Evolutionary conservation across 306 rosid species (phyloP).

Genomic region (Notholithocarpus densiflorus): DNA sequence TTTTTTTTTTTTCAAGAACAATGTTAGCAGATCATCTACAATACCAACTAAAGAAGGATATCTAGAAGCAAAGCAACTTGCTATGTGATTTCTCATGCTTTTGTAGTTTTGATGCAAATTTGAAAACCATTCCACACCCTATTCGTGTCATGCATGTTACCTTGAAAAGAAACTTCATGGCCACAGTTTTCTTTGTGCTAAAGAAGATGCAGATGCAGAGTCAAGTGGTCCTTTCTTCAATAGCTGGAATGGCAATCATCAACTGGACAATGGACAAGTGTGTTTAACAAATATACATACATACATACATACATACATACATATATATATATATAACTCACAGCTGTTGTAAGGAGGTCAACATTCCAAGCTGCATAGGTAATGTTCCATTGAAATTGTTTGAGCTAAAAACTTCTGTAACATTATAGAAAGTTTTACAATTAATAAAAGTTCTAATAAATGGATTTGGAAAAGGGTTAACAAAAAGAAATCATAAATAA

Average conservation of each 20-base stretch:
- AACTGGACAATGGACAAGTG: conserved; percentile 52
- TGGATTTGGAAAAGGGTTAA: no score
- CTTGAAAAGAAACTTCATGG: conserved; percentile 39
- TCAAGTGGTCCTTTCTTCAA: conserved; percentile 86
- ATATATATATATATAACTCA: no score
- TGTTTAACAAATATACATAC: no score
- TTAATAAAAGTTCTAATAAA: no score
- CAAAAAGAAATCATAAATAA: no score
- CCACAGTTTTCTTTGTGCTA: conserved; percentile 63
- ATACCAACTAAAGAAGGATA: neutral
- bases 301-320: no score
- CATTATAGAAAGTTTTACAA: no score
- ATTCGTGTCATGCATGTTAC: conserved; percentile 51
- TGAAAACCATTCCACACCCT: conserved; percentile 69
- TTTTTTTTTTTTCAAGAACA: neutral
- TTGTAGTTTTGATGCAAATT: conserved; percentile 46
- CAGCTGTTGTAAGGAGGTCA: no score
- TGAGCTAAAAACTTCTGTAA: no score
- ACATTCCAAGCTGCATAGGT: no score
- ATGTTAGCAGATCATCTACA: neutral
- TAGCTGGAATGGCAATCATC: conserved; percentile 67
- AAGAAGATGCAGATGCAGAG: conserved; percentile 70
- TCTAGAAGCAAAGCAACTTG: neutral
- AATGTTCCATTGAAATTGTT: no score
- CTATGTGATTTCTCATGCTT: conserved; percentile 82